Base-by-base conservation (phyloP, 163 green algal genomes). In the Scenedesmus sp. region DNA sequence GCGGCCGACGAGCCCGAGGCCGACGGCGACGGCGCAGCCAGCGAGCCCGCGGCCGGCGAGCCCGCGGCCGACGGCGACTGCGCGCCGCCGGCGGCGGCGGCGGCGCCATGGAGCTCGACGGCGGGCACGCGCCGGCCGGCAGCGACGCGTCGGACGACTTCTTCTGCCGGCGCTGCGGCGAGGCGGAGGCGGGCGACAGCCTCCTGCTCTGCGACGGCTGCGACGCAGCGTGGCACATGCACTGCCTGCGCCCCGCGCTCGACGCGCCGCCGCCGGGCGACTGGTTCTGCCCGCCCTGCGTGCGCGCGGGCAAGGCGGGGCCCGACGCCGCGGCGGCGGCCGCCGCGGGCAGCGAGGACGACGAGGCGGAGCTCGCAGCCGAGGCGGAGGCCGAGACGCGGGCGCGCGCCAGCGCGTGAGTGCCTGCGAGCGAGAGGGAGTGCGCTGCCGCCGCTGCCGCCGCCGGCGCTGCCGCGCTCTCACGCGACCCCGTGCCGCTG, bases 171-270 rank as follows among this genome's bases (percentile, higher is more conserved):
- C 44, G 50, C 13, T 85, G 77, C 56, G 79, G 75, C 33, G 4
- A 64, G 6, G 51, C 48, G 0, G 31, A 86, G 63, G 79, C 73
- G 4, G 72, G 69, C 3, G 63, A 86, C 28, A 86, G 42, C 31
- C 64, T 91, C 67, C 71, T 91, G 53, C 70, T 91, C 29, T 91
- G 87, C 73, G 87, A 91, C 51, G 87, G 87, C 53, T 91, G 87
- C 45, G 80, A 89, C 51, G 73, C 33, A 0, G 82, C 60, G 24
- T 89, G 78, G 69, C 87, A 91, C 80, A 91, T 63, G 33, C 44
- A 26, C 58, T 90, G 86, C 73, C 51, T 89, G 36, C 33, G 45
- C 22, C 78, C 82, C 13, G 24, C 50, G 13, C 74, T 78, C 17
- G 7, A 17, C 10, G 53, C 5, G 3, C 33, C 81, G 45, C 63